Percentiles rank a stretch among this genome's conserved stretches.
Conservation (phyloP, 2,329 filamentous ascomycete genomes). For the Fusarium avenaceum region DNA sequence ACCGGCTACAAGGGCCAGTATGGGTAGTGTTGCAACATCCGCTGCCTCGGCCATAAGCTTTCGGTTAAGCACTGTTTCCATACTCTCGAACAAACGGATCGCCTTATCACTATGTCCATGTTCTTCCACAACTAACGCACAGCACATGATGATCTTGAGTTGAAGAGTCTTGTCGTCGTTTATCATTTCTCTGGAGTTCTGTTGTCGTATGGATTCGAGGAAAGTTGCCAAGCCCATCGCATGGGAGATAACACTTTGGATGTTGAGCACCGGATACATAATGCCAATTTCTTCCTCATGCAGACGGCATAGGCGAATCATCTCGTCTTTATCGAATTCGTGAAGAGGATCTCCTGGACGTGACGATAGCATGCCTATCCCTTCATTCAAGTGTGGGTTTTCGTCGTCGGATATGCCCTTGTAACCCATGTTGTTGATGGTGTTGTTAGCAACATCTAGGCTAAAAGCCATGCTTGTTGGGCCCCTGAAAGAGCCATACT, state of each 20-base stretch:
- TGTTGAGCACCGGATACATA: constrained; percentile 90
- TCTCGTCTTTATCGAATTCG: constrained; percentile 82
- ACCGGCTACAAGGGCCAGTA: constrained; percentile 66
- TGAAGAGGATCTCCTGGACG: constrained; percentile 79
- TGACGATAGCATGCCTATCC: constrained; percentile 46
- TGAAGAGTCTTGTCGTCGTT: constrained; percentile 71
- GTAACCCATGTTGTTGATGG: constrained; percentile 91
- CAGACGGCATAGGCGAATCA: constrained; percentile 80
- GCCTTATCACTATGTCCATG: constrained; percentile 83
- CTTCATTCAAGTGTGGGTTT: constrained; percentile 59
- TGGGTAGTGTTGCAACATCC: constrained; percentile 62
- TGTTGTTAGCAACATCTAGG: constrained; percentile 87
- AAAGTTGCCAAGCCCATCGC: constrained; percentile 78
- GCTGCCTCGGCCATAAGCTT: constrained; percentile 69
- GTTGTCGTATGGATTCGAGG: constrained; percentile 68
- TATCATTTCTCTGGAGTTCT: constrained; percentile 55
- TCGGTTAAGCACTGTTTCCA: constrained; percentile 78
- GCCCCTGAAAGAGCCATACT: constrained; percentile 79
- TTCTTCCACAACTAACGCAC: constrained; percentile 81
- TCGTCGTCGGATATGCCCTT: constrained; percentile 74
- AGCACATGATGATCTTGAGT: constrained; percentile 87
- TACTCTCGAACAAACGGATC: constrained; percentile 79
- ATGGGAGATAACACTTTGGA: constrained; percentile 78
- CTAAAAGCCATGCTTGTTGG: constrained; percentile 89
- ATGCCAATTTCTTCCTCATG: constrained; percentile 92